Percentiles rank a stretch among this genome's conserved stretches.
phyloP scores from a whole-genome alignment of 176 grass and related monocot species.

The Oryza meyeriana region DNA sequence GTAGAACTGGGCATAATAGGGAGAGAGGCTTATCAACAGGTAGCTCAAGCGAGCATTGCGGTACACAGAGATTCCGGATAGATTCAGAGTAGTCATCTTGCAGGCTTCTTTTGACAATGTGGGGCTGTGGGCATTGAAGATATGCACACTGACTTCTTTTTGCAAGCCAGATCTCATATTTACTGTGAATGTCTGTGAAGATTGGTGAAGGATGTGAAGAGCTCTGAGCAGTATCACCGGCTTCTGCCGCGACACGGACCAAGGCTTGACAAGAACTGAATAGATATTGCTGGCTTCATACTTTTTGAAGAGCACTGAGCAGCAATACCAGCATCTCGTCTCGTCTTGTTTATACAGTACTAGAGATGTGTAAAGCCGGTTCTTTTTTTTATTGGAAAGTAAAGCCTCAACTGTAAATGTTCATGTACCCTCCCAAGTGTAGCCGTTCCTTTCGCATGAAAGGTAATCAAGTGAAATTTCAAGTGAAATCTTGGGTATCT shows the following conservation, averaged over 20 bases:
- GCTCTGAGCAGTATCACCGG: not conserved
- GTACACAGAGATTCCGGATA: conserved; percentile 50
- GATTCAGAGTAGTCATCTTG: conserved; percentile 50
- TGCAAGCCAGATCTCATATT: conserved; percentile 17
- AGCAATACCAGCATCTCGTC: not conserved
- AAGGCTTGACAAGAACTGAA: not conserved
- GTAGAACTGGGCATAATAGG: conserved; percentile 27
- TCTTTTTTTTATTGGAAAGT: not conserved
- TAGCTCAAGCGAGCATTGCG: conserved; percentile 73
- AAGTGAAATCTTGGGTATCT: not conserved
- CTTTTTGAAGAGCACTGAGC: not conserved
- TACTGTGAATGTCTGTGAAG: conserved; percentile 16
- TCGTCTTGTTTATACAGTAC: conserved; percentile 10
- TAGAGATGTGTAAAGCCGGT: conserved; percentile 14
- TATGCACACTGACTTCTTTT: conserved; percentile 17
- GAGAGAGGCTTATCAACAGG: conserved; percentile 63
- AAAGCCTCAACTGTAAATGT: conserved; percentile 28
- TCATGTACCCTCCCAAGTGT: not conserved
- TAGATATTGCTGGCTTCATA: not conserved
- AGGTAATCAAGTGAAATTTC: not conserved
- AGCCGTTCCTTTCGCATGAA: not conserved
- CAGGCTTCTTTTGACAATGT: conserved; percentile 24
- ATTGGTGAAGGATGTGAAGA: not conserved
- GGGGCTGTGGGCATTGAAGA: conserved; percentile 7
- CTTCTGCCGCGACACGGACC: not conserved